Base-by-base conservation (phyloP, 768 basidiomycete species). In the Phanerodontia chrysosporium region DNA sequence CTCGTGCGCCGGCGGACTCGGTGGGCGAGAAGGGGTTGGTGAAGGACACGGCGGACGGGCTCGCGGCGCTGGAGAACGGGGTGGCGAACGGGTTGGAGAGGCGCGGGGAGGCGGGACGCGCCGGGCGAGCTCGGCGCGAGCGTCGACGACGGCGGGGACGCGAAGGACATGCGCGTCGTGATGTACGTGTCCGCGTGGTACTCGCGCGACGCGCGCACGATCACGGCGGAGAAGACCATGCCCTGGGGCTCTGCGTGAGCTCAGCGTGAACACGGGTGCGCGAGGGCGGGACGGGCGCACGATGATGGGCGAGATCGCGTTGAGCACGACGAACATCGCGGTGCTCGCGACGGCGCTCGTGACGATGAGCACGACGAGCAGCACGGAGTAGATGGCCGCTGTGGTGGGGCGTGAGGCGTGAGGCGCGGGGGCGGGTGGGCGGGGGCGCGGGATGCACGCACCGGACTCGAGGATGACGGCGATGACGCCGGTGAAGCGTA, bases 151-250 rank as follows among this genome's bases (percentile, higher is more conserved):
- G 45, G 18, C 18, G 45, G 21, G 6, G 46, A 24, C 7, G 10
- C 24, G 46, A 48, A 48, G 46, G 46, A 48, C 46, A 48, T 48
- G 39, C 18, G 39, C 39, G 39, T 42, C 13, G 35, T 44, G 1
- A 45, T 14, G 45, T 16, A 42, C 1, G 51, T 45, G 29, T 29
- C 27, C 6, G 25, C 29, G 29, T 29, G 30, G 39, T 21, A 25
- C 30, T 60, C 55, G 5, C 22, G 27, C 2, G 60, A 61, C 3
- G 69, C 62, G 28, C 67, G 69, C 29, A 69, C 62, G 49, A 70
- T 69, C 7, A 70, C 66, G 39, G 62, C 65, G 42, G 69, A 68
- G 52, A 69, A 70, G 25, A 63, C 44, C 36, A 55, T 54, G 30
- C 60, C 60, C 51, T 58, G 39, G 18, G 46, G n/a, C n/a, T n/a